Conservation (phyloP, 495 filamentous ascomycete genomes). For the Evernia prunastri region DNA sequence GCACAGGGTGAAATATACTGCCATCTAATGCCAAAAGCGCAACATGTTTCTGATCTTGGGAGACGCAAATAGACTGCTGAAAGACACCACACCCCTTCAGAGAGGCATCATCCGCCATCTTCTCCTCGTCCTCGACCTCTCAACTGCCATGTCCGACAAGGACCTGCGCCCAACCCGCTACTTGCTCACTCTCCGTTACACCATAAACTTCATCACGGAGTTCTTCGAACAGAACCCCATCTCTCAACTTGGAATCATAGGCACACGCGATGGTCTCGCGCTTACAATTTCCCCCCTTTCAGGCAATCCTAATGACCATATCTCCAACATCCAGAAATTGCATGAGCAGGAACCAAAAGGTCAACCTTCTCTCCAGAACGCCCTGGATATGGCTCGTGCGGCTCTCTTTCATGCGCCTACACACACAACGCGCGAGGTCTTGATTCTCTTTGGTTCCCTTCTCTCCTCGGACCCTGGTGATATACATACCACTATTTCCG, state of each 20-base stretch:
- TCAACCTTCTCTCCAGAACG: constrained; percentile 87
- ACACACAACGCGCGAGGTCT: constrained; percentile 86
- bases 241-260: constrained; percentile 83
- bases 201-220: constrained; percentile 80
- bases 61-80: constrained; percentile 52
- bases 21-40: not conserved
- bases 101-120: constrained; percentile 94
- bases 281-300: constrained; percentile 79
- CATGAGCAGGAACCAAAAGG: constrained; percentile 77
- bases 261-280: constrained; percentile 86
- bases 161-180: constrained; percentile 85
- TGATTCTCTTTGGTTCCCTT: constrained; percentile 87
- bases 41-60: constrained; percentile 5
- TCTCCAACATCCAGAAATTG: constrained; percentile 64
- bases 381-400: constrained; percentile 86
- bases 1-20: not conserved
- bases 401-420: constrained; percentile 84
- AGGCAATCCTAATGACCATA: constrained; percentile 85
- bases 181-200: constrained; percentile 73
- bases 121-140: constrained; percentile 87
- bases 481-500: constrained; percentile 81
- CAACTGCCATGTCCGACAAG: constrained; percentile 89
- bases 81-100: constrained; percentile 90
- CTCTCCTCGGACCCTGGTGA: constrained; percentile 88
- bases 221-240: constrained; percentile 99